Base-by-base conservation (phyloP, 1,284 basidiomycete genomes). In the Cryptococcus maquisensis region DNA sequence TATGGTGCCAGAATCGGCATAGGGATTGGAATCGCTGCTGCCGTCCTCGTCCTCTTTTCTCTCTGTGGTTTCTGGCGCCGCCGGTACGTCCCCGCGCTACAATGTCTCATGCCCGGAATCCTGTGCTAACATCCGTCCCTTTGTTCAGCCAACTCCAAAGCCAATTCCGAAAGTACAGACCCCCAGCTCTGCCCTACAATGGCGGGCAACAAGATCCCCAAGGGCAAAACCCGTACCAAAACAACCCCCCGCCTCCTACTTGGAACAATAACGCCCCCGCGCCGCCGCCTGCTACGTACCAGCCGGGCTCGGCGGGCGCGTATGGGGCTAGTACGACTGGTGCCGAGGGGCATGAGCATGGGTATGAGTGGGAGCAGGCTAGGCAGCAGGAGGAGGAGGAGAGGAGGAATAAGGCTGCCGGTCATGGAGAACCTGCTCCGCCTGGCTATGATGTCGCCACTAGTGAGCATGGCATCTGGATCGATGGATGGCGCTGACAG, bases 331-430 rank as follows among this genome's bases (percentile, higher is more conserved):
- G 5, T 49, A 50, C 26, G 18, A 51, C 42, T 3, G 44, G 39
- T 20, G 55, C 52, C 9, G 45, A 54, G 4, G 61, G 60, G 13
- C 65, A 68, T 47, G 67, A 72, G 52, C 71, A 71, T 47, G 69
- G 68, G 18, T 74, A 75, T 60, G 74, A 75, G 57, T 74, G 72
- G 66, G 62, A 64, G 49, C 71, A 73, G 60, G 73, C 73, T 5
- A 65, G 69, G 55, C 67, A 69, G 57, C 54, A 59, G 20, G 68
- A 71, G 57, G 49, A 69, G 55, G 57, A 68, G 46, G 65, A 65
- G 42, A 59, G 61, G 40, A 57, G 55, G 3, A 37, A 56, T 20
- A 55, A 46, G n/a, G 54, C 37, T 12, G 47, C 41, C 6, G 41
- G 35, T 15, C 44, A 18, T 3, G 49, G 26, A 8, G 40, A 20